Evolutionary conservation across 169 alveolate genomes (phyloP).

Genomic region (Cryptosporidium viatorum): DNA sequence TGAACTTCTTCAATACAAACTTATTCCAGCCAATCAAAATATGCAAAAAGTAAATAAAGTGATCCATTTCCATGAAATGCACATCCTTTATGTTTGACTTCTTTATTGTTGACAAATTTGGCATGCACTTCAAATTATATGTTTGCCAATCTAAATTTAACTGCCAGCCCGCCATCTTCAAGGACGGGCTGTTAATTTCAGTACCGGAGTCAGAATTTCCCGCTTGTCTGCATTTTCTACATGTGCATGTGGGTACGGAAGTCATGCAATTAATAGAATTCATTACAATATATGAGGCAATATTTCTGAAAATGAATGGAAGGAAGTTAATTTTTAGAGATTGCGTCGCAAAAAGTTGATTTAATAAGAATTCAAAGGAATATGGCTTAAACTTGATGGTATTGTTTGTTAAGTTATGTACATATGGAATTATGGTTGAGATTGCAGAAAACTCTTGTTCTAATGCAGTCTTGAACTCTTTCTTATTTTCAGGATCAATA

Average conservation of each 20-base stretch:
- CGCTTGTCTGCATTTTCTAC: slow-evolving; percentile 17
- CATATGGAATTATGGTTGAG: slow-evolving; percentile 25
- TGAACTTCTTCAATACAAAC: slow-evolving; percentile 33
- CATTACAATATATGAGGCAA: slow-evolving; percentile 26
- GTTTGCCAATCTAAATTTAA: slow-evolving; percentile 57
- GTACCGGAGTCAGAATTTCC: not conserved
- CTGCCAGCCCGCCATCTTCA: slow-evolving; percentile 60
- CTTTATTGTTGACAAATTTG: slow-evolving; percentile 48
- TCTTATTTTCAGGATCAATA: slow-evolving; percentile 22
- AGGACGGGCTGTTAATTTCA: not conserved
- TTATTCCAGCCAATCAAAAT: slow-evolving; percentile 64
- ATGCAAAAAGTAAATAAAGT: slow-evolving; percentile 63
- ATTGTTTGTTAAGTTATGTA: not conserved
- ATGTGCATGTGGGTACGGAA: slow-evolving; percentile 29
- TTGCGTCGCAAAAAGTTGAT: slow-evolving; percentile 36
- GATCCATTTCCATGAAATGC: slow-evolving; percentile 63
- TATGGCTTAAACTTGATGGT: slow-evolving; percentile 18
- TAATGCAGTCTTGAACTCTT: not conserved
- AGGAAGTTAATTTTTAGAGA: slow-evolving; percentile 28
- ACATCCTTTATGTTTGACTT: slow-evolving; percentile 51
- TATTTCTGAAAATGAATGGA: slow-evolving; percentile 63
- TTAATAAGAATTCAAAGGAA: slow-evolving; percentile 32
- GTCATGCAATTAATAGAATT: slow-evolving; percentile 27
- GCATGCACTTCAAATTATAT: slow-evolving; percentile 25
- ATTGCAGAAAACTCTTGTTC: slow-evolving; percentile 16